A percentile compares a stretch with the other conserved stretches of the same genome.
These are phyloP conservation scores for Naegleria fowleri DNA, from an alignment of 208 protist species.

Conservation along the genomic window DNA sequence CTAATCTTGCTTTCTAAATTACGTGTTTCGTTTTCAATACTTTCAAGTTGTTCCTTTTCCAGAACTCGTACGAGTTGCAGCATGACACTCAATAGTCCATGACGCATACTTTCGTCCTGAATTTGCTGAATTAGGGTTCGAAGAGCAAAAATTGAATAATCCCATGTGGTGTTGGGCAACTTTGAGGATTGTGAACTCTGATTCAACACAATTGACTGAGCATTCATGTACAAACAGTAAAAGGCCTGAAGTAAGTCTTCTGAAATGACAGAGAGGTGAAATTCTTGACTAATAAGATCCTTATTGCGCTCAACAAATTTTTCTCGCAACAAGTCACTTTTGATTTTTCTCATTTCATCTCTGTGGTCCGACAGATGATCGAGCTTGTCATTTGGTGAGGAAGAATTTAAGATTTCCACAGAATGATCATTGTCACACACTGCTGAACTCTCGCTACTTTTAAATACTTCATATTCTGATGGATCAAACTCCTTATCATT, in stretches of 20 bases:
- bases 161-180: not conserved
- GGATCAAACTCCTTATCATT: not conserved
- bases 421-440: not conserved
- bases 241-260: not conserved
- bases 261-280: not conserved
- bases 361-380: not conserved
- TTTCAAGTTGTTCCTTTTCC: not conserved
- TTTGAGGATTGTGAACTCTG: not conserved
- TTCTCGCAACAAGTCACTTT: not conserved
- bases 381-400: not conserved
- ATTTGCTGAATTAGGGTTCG: not conserved
- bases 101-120: not conserved
- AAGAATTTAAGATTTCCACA: not conserved
- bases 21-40: not conserved
- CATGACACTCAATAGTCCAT: not conserved
- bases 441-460: not conserved
- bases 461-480: not conserved
- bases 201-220: not conserved
- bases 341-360: not conserved
- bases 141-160: not conserved
- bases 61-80: not conserved
- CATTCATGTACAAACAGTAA: not conserved
- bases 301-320: not conserved
- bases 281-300: not conserved
- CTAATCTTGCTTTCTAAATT: not conserved